Base-by-base conservation (phyloP, 2,329 filamentous ascomycete genomes). In the Mycosphaerelloides madeirae region DNA sequence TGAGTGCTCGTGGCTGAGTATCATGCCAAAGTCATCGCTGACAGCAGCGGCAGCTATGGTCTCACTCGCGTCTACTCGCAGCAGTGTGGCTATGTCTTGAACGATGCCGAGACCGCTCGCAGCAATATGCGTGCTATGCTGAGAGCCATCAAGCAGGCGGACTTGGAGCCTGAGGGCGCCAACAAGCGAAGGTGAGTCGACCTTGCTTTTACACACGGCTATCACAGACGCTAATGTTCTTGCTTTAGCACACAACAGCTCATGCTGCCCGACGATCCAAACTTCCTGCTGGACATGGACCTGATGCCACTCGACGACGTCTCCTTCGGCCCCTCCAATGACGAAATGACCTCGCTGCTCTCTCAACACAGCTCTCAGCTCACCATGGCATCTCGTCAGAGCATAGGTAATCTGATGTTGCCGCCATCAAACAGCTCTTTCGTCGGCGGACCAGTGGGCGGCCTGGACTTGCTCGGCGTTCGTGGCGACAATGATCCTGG, bases 1-100 rank as follows among this genome's bases (percentile, higher is more conserved):
- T 84, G 62, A 62, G 75, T 59, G 6, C n/a, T 15, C 20, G 6
- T 29, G 8, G 37, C 12, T 2, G 15, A 32, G 18, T 31, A 5
- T n/a, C n/a, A n/a, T n/a, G n/a, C n/a, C n/a, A 13, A 14, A 33
- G 7, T 20, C 4, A 28, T 28, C 12, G 41, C 44, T 55, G 43
- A 53, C 46, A 31, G 8, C 32, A 16, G 29, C 7, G 28, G 14
- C 48, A 80, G 77, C 20, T 90, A 85, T 62, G 90, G 90, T 4
- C 80, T 95, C 13, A 85, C 88, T 3, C 80, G 85, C 38, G 89
- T 97, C 14, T 95, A 88, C 64, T 76, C 80, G 19, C 86, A 95
- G 63, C 90, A 98, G 67, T 95, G 86, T 58, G 76, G 77, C 29
- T 98, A 95, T 63, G 80, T 95, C 18, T 80, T 96, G 36, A 76